phyloP scores from a whole-genome alignment of 2,329 filamentous ascomycete species.

The Sporothrix schenckii region DNA sequence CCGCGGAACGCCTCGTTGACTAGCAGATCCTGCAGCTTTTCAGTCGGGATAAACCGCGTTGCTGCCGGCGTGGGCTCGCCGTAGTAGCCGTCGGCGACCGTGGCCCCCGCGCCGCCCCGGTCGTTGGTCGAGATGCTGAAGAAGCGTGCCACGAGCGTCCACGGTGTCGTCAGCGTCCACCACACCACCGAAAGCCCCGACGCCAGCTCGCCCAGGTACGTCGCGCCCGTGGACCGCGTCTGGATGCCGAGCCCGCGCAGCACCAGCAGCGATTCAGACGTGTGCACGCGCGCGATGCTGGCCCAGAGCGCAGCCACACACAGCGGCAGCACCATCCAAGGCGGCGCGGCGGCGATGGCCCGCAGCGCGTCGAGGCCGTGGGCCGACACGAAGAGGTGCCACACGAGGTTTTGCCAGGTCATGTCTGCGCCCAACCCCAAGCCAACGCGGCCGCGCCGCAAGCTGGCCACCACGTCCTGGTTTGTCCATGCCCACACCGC shows the following conservation, averaged over 20 bases:
- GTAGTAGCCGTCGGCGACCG: slow-evolving; percentile 27
- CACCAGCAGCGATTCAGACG: slow-evolving; percentile 83
- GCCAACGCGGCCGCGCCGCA: slow-evolving; percentile 30
- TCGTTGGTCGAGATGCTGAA: slow-evolving; percentile 31
- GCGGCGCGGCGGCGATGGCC: slow-evolving; percentile 41
- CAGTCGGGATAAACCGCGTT: slow-evolving; percentile 75
- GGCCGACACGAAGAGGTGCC: slow-evolving; percentile 21
- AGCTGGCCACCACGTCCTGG: not conserved
- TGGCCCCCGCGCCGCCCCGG: slow-evolving; percentile 16
- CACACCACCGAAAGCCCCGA: slow-evolving; percentile 39
- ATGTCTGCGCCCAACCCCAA: not conserved
- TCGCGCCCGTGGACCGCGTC: slow-evolving; percentile 71
- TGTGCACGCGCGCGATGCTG: slow-evolving; percentile 52
- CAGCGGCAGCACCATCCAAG: slow-evolving; percentile 46
- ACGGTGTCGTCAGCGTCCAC: slow-evolving; percentile 41
- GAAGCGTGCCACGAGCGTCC: slow-evolving; percentile 29
- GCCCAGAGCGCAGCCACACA: slow-evolving; percentile 48
- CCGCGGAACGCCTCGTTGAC: slow-evolving; percentile 94
- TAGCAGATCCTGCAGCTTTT: slow-evolving; percentile 87
- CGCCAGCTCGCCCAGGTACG: slow-evolving; percentile 56
- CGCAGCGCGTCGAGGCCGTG: slow-evolving; percentile 20
- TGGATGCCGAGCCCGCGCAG: slow-evolving; percentile 89
- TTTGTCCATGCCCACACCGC: slow-evolving; percentile 53
- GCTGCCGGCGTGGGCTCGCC: slow-evolving; percentile 42
- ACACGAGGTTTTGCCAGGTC: slow-evolving; percentile 21